Evolutionary conservation across 2,329 filamentous ascomycete species (phyloP).

Genomic region (Atkinsonella hypoxylon): DNA sequence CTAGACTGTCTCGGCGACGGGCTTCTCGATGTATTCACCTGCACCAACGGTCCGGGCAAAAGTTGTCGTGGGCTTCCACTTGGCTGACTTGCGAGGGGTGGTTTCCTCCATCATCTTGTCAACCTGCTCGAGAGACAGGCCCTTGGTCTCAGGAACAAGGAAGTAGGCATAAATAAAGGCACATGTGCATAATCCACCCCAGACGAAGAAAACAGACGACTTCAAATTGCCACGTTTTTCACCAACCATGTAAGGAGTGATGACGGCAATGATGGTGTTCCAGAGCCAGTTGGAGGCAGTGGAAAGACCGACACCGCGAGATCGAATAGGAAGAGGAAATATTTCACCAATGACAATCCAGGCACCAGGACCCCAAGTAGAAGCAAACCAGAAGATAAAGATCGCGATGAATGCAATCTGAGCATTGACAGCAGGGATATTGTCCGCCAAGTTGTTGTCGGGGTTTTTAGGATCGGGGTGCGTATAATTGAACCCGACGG

Average conservation of each 20-base stretch:
- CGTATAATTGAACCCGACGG: slow-evolving; percentile 40
- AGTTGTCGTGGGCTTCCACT: slow-evolving; percentile 62
- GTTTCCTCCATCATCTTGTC: slow-evolving; percentile 85
- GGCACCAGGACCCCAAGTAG: slow-evolving; percentile 73
- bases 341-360: slow-evolving; percentile 84
- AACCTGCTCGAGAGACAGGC: slow-evolving; percentile 66
- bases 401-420: slow-evolving; percentile 84
- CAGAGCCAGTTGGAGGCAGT: slow-evolving; percentile 88
- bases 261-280: slow-evolving; percentile 63
- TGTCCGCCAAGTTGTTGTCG: slow-evolving; percentile 30
- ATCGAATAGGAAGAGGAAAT: slow-evolving; percentile 80
- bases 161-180: slow-evolving; percentile 58
- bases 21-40: slow-evolving; percentile 21
- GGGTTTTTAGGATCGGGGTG: slow-evolving; percentile 32
- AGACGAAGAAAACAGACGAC: slow-evolving; percentile 63
- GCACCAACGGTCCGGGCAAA: slow-evolving; percentile 40
- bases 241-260: slow-evolving; percentile 62
- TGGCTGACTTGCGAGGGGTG: slow-evolving; percentile 61
- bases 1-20: slow-evolving; percentile 5
- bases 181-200: slow-evolving; percentile 53
- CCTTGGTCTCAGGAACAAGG: slow-evolving; percentile 64
- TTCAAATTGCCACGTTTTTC: slow-evolving; percentile 50
- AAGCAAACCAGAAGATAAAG: slow-evolving; percentile 88
- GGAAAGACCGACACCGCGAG: slow-evolving; percentile 74
- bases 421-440: slow-evolving; percentile 47